These are phyloP conservation scores for Dryadomyces quercus-mongolicae DNA, from an alignment of 2,329 filamentous ascomycete species.

Conservation along the genomic window DNA sequence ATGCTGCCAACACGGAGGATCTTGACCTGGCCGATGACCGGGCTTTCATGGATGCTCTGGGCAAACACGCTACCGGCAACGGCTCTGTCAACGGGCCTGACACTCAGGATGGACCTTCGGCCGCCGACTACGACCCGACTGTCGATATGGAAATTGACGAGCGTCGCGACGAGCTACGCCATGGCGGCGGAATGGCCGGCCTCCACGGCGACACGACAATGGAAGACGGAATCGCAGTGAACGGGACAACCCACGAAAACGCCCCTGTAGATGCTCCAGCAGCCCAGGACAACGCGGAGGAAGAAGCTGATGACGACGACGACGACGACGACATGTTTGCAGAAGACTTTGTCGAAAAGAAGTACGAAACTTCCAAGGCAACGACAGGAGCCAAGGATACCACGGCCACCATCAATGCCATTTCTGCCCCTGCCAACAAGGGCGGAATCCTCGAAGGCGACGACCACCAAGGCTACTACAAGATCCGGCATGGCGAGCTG, in stretches of 20 bases:
- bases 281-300: neutral
- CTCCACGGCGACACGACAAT: slow-evolving; percentile 24
- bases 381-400: slow-evolving; percentile 10
- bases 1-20: slow-evolving; percentile 20
- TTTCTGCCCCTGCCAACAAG: slow-evolving; percentile 19
- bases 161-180: slow-evolving; percentile 53
- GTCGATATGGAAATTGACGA: slow-evolving; percentile 80
- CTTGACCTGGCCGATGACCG: slow-evolving; percentile 56
- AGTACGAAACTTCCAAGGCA: slow-evolving; percentile 43
- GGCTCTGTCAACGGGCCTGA: neutral
- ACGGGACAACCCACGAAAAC: slow-evolving; percentile 3
- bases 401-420: slow-evolving; percentile 15
- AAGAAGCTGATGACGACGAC: slow-evolving; percentile 23
- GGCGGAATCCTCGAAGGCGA: slow-evolving; percentile 83
- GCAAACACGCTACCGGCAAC: slow-evolving; percentile 20
- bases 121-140: slow-evolving; percentile 84
- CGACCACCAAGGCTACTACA: slow-evolving; percentile 93
- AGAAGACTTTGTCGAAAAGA: slow-evolving; percentile 59
- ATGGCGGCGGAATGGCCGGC: slow-evolving; percentile 34
- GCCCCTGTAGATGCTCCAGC: neutral
- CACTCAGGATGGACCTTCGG: slow-evolving; percentile 67
- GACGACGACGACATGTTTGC: slow-evolving; percentile 71
- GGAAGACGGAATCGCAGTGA: slow-evolving; percentile 10
- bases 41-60: slow-evolving; percentile 52
- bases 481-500: slow-evolving; percentile 82